Evolutionary conservation across 306 rosid genomes (phyloP).

Genomic region (Leucaena leucocephala): DNA sequence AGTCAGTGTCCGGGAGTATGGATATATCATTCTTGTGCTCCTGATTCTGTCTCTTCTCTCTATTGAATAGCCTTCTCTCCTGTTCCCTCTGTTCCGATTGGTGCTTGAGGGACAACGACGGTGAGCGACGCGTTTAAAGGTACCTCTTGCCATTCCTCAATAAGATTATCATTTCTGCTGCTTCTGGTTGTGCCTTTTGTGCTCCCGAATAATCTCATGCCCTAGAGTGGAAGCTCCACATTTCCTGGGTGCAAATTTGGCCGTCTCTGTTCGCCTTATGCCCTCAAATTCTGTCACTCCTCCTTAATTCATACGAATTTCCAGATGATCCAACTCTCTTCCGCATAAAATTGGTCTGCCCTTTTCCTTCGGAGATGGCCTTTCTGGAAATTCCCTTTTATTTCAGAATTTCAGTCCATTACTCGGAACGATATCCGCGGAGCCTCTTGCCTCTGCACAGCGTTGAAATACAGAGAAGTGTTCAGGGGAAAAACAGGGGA

Average conservation of each 20-base stretch:
- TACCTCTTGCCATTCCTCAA: neutral
- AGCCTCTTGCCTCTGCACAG: neutral
- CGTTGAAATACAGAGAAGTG: neutral
- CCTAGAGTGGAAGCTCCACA: neutral
- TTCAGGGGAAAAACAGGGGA: neutral
- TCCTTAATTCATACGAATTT: neutral
- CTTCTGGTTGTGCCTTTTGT: neutral
- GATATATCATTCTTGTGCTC: neutral
- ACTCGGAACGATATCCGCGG: neutral
- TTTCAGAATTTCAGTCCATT: neutral
- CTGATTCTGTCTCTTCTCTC: neutral
- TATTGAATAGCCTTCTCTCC: neutral
- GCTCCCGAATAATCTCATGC: neutral
- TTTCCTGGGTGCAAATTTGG: neutral
- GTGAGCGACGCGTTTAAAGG: neutral
- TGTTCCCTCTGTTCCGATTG: neutral
- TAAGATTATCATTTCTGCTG: neutral
- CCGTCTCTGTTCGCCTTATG: neutral
- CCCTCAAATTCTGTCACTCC: neutral
- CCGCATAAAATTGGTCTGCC: neutral
- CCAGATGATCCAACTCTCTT: neutral
- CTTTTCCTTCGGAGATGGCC: neutral
- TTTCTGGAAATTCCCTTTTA: neutral
- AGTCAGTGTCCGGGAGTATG: neutral
- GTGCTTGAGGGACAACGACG: neutral